A percentile compares a stretch with the other conserved stretches of the same genome.
phyloP scores from a whole-genome alignment of 106 monocot genomes.

The Platanthera zijinensis region DNA sequence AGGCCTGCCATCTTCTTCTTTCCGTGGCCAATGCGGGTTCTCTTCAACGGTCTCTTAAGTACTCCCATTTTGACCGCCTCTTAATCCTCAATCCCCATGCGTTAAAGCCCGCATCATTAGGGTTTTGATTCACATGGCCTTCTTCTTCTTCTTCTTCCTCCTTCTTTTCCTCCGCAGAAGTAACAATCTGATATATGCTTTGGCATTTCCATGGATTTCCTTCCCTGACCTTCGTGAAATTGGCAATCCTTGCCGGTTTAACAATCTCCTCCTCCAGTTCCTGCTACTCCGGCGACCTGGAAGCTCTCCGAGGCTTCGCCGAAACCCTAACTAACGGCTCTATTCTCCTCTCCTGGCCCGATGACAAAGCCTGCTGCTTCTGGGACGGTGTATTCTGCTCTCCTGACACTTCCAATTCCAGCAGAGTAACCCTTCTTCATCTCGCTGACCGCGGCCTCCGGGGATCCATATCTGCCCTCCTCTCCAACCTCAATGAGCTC shows the following conservation, averaged over 20 bases:
- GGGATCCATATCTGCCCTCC: conserved; percentile 26
- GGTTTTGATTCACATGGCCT: neutral
- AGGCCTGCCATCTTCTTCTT: neutral
- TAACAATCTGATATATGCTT: neutral
- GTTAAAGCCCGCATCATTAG: neutral
- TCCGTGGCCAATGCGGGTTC: neutral
- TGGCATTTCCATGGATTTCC: neutral
- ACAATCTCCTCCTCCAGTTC: neutral
- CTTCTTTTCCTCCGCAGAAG: too few species aligned
- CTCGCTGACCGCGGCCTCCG: conserved; percentile 32
- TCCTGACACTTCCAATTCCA: neutral
- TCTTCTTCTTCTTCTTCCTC: neutral
- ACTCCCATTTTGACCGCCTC: neutral
- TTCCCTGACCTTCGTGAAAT: neutral
- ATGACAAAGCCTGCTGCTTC: conserved; percentile 29
- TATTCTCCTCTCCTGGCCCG: conserved; percentile 14
- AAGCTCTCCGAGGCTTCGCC: conserved; percentile 36
- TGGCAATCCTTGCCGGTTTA: neutral
- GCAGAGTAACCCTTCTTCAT: conserved; percentile 28
- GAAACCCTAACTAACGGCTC: conserved; percentile 27
- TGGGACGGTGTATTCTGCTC: conserved; percentile 55
- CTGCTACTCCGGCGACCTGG: conserved; percentile 41
- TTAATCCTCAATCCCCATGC: conserved; percentile 2
- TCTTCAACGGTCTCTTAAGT: neutral
- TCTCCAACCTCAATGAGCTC: conserved; percentile 17